Evolutionary conservation across 1,284 basidiomycete species (phyloP), one percentile per base, ranked within the genome.

Genomic region (Trichosporon sp.): DNA sequence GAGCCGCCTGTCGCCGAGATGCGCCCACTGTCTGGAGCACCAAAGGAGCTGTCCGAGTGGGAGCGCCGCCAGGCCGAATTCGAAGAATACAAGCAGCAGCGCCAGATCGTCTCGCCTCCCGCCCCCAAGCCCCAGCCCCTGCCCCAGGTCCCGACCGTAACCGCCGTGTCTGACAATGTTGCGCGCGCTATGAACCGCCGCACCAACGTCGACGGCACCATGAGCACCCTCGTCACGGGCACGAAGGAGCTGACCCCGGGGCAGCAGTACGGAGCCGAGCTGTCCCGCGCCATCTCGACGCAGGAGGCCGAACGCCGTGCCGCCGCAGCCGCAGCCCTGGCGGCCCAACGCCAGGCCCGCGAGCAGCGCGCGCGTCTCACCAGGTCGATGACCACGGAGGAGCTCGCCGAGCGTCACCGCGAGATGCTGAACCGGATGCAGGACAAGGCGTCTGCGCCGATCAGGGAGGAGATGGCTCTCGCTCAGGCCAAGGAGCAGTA

Each of bases 401-500:
- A 85, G 68, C 77, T 85, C 4, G 76, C 78, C 1, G 79, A 79
- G 8, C 78, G 83, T n/a, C 84, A 85, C 66, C 75, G 81, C 16
- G 75, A 78, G 46, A 73, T 77, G 19, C 66, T 85, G n/a, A 76
- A 76, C 1, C 72, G 77, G 65, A 70, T 85, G 61, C 83, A 85
- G 73, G 73, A 80, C 35, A 78, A 79, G 1, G 77, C 82, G 26
- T 80, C 78, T 2, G 73, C 72, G 5, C 76, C 77, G 56, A 78
- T 83, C 72, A 73, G 74, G 38, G 80, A 82, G 64, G 71, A 76
- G 66, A 73, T 78, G 10, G 77, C 79, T 0, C 40, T 81, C 4
- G 77, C 76, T 5, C 43, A 43, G 10, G 70, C 73, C 4, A 67
- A 68, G 59, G 69, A 68, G n/a, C 51, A 70, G 56, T 74, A 67